Base-by-base conservation (phyloP, 2,329 filamentous ascomycete species). In the Paraphoma sp. region DNA sequence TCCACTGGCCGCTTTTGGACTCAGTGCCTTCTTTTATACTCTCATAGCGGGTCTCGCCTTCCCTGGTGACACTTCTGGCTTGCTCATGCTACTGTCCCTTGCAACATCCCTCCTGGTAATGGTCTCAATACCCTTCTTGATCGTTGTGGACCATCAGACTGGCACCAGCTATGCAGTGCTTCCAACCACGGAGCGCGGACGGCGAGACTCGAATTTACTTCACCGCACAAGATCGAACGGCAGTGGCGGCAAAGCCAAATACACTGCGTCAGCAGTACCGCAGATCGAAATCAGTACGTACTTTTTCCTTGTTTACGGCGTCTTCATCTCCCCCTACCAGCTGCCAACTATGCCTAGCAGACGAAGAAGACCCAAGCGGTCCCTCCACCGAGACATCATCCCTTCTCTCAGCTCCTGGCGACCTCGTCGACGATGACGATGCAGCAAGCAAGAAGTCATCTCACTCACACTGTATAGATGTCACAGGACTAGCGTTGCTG, bases 11-110 rank as follows among this genome's bases (percentile, higher is more conserved):
- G 93, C 92, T 3, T 98, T 98, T 72, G 95, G 95, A 3, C 80
- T 99, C 54, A 97, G 93, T 74, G 95, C 95, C 52, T 95, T 99
- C 79, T 96, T 98, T 81, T 99, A 97, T 79, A 94, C 95, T 0
- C 83, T 89, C 2, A 78, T 96, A 33, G 91, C 92, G 18, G 86
- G 87, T 16, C 72, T 96, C 45, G 80, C 92, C 41, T 93, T 97
- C 71, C 91, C 92, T 2, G 92, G 92, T 40, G 87, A 96, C 68
- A 95, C 93, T 0, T 89, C 89, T 53, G 85, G 86, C 40, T 93
- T 97, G 67, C 83, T 99, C 54, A 81, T 94, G 62, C 80, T 98
- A 29, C 82, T 99, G 41, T 87, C 93, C 3, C 82, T 87, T 60
- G 93, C 93, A 14, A 97, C 94, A 1, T 91, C 89, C 58, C 78